phyloP scores from a whole-genome alignment of 106 monocot genomes.

The Allium sativum region DNA sequence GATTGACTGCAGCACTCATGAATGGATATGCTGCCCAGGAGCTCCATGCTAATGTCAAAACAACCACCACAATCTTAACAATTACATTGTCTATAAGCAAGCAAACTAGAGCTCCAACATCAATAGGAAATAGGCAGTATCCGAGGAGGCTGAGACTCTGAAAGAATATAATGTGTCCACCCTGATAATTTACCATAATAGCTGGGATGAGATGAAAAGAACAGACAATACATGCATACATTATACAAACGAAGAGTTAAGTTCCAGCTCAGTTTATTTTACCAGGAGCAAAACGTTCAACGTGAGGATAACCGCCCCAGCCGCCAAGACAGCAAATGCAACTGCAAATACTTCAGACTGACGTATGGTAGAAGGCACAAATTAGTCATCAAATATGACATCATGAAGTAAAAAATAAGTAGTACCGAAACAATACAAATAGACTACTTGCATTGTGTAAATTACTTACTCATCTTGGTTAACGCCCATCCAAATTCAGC shows the following conservation, averaged over 20 bases:
- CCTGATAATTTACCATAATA: constrained; percentile 18
- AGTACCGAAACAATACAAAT: too few relatives aligned
- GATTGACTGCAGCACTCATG: constrained; percentile 85
- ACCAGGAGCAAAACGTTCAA: constrained; percentile 88
- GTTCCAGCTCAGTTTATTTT: background rate
- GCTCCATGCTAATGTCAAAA: constrained; percentile 70
- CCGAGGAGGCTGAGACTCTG: constrained; percentile 88
- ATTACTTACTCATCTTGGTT: too few relatives aligned
- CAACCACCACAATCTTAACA: constrained; percentile 66
- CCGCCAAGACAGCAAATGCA: constrained; percentile 91
- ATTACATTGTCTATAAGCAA: constrained; percentile 71
- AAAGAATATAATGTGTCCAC: constrained; percentile 87
- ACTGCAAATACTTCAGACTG: constrained; percentile 98
- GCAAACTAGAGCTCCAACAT: constrained; percentile 70
- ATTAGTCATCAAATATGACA: too few relatives aligned
- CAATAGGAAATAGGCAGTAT: constrained; percentile 77
- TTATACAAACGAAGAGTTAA: too few relatives aligned
- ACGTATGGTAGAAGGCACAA: too few relatives aligned
- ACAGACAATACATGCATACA: too few relatives aligned
- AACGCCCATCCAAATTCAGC: too few relatives aligned
- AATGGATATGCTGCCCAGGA: constrained; percentile 98
- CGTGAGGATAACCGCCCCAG: constrained; percentile 88
- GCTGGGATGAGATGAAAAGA: too few relatives aligned
- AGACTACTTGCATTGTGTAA: too few relatives aligned
- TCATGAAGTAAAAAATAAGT: too few relatives aligned